Evolutionary conservation across 73 alveolate genomes (phyloP).

Genomic region (Paramecium primaurelia): DNA sequence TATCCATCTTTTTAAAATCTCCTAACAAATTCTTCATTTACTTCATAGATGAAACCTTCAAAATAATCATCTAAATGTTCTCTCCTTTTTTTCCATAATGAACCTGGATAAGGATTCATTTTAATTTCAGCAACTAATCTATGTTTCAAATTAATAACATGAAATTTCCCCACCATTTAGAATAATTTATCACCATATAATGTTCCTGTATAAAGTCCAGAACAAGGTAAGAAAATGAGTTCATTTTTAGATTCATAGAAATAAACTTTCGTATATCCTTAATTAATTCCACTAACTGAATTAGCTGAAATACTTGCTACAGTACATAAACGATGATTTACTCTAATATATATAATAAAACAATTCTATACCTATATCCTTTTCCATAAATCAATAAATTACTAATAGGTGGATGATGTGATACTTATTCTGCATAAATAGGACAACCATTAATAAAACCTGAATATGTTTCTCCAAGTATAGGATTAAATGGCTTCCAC

Average conservation of each 20-base stretch:
- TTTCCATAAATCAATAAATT: conserved; percentile 25
- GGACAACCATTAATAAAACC: conserved; percentile 66
- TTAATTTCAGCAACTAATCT: not conserved
- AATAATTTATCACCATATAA: conserved; percentile 10
- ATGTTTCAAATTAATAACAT: not conserved
- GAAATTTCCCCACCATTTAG: not conserved
- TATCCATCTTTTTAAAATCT: conserved; percentile 26
- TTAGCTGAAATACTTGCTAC: conserved; percentile 56
- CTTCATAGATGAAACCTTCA: conserved; percentile 12
- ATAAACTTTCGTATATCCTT: conserved; percentile 16
- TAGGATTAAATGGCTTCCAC: conserved; percentile 85
- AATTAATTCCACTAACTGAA: conserved; percentile 48
- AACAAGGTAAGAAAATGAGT: not conserved
- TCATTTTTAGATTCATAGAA: not conserved
- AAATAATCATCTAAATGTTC: conserved; percentile 38
- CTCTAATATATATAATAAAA: not conserved
- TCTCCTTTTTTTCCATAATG: conserved; percentile 5
- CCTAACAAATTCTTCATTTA: not conserved
- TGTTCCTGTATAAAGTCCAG: not conserved
- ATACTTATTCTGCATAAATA: conserved; percentile 48
- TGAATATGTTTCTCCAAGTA: conserved; percentile 82
- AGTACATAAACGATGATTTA: conserved; percentile 9
- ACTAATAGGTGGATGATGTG: conserved; percentile 63
- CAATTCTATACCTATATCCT: not conserved
- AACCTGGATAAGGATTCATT: conserved; percentile 1